Percentiles rank a stretch among this genome's conserved stretches.
These are phyloP conservation scores for Blastosporella zonata DNA, from an alignment of 1,284 basidiomycete genomes.

Conservation along the genomic window DNA sequence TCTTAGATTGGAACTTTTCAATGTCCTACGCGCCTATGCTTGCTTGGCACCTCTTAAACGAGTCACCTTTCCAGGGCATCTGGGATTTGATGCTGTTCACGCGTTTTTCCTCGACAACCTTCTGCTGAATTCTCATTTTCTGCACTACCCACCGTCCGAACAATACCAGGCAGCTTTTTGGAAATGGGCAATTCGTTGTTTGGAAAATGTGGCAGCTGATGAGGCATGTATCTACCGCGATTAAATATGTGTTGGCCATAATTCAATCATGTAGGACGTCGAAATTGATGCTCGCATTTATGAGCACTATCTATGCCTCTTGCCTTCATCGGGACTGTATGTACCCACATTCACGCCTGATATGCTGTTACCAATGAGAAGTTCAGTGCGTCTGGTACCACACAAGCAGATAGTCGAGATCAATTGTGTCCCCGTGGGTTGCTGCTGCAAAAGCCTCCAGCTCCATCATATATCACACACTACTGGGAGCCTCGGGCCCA, in stretches of 20 bases:
- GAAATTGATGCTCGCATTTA: slow-evolving; percentile 68
- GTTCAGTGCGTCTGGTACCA: slow-evolving; percentile 22
- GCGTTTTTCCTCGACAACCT: slow-evolving; percentile 51
- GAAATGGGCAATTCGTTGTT: slow-evolving; percentile 60
- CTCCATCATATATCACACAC: slow-evolving; percentile 63
- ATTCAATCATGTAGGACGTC: slow-evolving; percentile 36
- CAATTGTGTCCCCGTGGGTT: slow-evolving; percentile 26
- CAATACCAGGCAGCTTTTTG: slow-evolving; percentile 65
- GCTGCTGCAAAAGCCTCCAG: slow-evolving; percentile 35
- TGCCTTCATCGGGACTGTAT: slow-evolving; percentile 37
- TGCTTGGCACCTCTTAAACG: slow-evolving; percentile 44
- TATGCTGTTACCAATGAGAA: slow-evolving; percentile 5
- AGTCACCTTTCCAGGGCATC: slow-evolving; percentile 36
- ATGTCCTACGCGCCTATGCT: slow-evolving; percentile 52
- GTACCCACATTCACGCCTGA: slow-evolving; percentile 16
- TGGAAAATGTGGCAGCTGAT: slow-evolving; percentile 43
- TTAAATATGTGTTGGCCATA: not conserved
- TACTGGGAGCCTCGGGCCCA: slow-evolving; percentile 43
- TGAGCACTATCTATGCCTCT: slow-evolving; percentile 50
- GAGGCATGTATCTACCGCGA: slow-evolving; percentile 35
- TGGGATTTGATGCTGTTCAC: slow-evolving; percentile 40
- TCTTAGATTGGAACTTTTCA: slow-evolving; percentile 34
- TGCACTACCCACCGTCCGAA: slow-evolving; percentile 54
- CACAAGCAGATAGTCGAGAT: slow-evolving; percentile 17
- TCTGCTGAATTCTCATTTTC: slow-evolving; percentile 50